Evolutionary conservation across 2,329 filamentous ascomycete species (phyloP), one percentile per base, ranked within the genome.

Genomic region (Arthrobotrys entomopaga): DNA sequence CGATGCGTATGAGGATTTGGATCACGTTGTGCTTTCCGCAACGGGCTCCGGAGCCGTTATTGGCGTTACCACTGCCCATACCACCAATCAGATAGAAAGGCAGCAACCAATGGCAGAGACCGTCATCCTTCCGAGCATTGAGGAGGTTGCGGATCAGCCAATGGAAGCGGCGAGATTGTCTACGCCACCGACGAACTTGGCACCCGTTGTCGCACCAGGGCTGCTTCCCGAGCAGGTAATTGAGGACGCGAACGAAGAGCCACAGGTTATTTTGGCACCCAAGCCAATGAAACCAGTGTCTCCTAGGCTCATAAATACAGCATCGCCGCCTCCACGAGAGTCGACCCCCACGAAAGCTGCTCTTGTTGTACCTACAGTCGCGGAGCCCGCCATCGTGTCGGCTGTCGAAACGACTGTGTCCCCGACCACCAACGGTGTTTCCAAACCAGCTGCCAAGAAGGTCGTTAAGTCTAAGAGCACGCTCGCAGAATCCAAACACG

Each of bases 271-370:
- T 20, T 34, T 66, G 5, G 59, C 69, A n/a, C 69, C 69, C 34
- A 73, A 73, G 16, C 69, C 69, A 22, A 57, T 73, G 40, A 73
- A 73, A 42, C 69, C 61, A 3, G 61, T 73, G 11, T 73, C 69
- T 15, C 56, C 61, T 19, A 61, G 53, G 20, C 40, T 73, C 10
- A 73, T 73, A 16, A 73, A 42, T 56, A 56, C 56, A 10, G 54
- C 48, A 48, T 64, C 67, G 1, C 60, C 59, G 13, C 54, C 65
- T 11, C 48, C 48, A 40, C 58, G 38, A 24, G n/a, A 19, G 53
- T 34, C 29, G 29, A 57, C 10, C 16, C 11, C 15, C 5, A 49
- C 26, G 16, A 61, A 22, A 19, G n/a, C 46, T 13, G 34, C 50
- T 42, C 40, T 43, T 6, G 43, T 54, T 26, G 48, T 38, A 11